These are phyloP conservation scores for Actinomortierella wolfii DNA, from an alignment of 371 early-diverging fungal species.

Conservation along the genomic window DNA sequence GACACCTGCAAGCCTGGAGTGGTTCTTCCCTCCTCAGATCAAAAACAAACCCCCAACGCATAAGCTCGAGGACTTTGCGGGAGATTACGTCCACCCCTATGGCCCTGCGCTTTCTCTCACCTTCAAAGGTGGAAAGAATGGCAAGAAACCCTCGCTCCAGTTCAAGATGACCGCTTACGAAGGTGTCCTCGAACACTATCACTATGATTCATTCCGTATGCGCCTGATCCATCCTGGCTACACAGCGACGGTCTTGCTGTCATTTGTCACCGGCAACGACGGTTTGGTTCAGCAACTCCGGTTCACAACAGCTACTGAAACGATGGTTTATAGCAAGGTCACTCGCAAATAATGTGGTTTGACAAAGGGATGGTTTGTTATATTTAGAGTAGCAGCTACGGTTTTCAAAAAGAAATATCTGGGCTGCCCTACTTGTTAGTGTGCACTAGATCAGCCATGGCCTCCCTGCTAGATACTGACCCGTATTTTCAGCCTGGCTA, in stretches of 20 bases:
- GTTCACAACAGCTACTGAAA: background rate
- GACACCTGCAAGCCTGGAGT: background rate
- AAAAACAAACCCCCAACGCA: constrained; percentile 10
- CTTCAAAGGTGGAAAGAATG: background rate
- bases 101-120: constrained; percentile 1
- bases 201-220: constrained; percentile 24
- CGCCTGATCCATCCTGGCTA: background rate
- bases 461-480: no score
- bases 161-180: constrained; percentile 11
- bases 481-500: no score
- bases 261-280: constrained; percentile 6
- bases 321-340: constrained; percentile 2
- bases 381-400: no score
- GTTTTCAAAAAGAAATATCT: no score
- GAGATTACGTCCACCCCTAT: constrained; percentile 14
- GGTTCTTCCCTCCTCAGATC: constrained; percentile 10
- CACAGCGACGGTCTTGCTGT: constrained; percentile 7
- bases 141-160: background rate
- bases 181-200: constrained; percentile 19
- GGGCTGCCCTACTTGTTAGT: no score
- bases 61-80: constrained; percentile 11
- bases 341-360: background rate
- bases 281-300: constrained; percentile 2
- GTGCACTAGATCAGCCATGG: no score
- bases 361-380: background rate